Percentiles rank a stretch among this genome's conserved stretches.
Evolutionary conservation across 1,284 basidiomycete genomes (phyloP).

Genomic region (Apiotrichum sp.): DNA sequence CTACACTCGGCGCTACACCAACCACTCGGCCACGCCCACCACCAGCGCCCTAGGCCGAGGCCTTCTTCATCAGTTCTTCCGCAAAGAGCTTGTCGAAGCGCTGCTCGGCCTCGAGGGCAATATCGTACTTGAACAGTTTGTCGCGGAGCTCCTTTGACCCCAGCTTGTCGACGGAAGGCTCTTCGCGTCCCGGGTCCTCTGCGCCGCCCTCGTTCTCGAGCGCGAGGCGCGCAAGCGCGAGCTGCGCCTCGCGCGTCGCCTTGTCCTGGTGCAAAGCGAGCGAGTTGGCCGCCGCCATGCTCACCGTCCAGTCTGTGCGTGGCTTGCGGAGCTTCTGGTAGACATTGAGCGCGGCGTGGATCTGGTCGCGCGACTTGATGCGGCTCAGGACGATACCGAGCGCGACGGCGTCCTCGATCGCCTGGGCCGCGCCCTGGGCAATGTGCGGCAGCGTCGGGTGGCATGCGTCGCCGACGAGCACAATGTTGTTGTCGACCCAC

Average conservation of each 20-base stretch:
- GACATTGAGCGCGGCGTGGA: slow-evolving; percentile 33
- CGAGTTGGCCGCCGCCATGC: slow-evolving; percentile 37
- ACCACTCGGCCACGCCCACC: too few relatives aligned
- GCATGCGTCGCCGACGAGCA: slow-evolving; percentile 33
- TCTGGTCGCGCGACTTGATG: slow-evolving; percentile 34
- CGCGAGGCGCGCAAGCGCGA: slow-evolving; percentile 21
- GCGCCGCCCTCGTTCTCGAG: slow-evolving; percentile 18
- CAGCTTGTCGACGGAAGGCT: slow-evolving; percentile 49
- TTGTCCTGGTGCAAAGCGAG: slow-evolving; percentile 36
- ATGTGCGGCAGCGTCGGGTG: slow-evolving; percentile 40
- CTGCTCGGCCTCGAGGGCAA: slow-evolving; percentile 11
- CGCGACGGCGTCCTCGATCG: slow-evolving; percentile 43
- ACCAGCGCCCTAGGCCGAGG: too few relatives aligned
- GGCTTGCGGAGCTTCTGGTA: slow-evolving; percentile 44
- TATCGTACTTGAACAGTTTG: slow-evolving; percentile 20
- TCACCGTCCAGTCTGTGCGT: slow-evolving; percentile 42
- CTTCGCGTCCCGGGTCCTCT: slow-evolving; percentile 11
- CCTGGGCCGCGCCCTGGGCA: slow-evolving; percentile 44
- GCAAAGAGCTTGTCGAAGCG: slow-evolving; percentile 7
- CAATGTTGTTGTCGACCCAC: slow-evolving; percentile 37
- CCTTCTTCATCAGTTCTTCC: slow-evolving; percentile 1
- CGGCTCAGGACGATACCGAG: slow-evolving; percentile 39
- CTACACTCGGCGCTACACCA: too few relatives aligned
- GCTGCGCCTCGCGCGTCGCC: slow-evolving; percentile 22
- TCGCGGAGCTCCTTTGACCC: slow-evolving; percentile 14